Base-by-base conservation (phyloP, 2,329 filamentous ascomycete species). In the Capronia americana region DNA sequence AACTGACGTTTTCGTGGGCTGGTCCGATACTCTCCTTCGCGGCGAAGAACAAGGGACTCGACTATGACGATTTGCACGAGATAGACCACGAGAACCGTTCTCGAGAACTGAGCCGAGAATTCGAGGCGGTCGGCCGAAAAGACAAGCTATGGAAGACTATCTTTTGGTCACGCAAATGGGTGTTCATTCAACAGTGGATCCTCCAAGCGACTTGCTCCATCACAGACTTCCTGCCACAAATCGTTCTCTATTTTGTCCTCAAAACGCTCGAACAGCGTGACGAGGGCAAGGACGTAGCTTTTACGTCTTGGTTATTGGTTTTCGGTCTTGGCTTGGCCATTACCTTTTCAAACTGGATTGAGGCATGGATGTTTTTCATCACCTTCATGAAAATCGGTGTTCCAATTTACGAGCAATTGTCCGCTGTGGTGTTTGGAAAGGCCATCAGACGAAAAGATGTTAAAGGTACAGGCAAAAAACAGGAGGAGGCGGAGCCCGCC, bases 391-490 rank as follows among this genome's bases (percentile, higher is more conserved):
- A 87, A 59, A 75, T 93, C 11, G 83, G 84, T 54, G 82, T 92
- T 26, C 89, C 90, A 0, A 80, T 93, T 17, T 87, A 90, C 59
- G 85, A 87, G 30, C 88, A 93, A 72, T 79, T 95, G 1, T 87
- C 89, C 1, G 85, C 90, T 0, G 82, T 92, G 7, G 85, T 94
- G 17, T 94, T 93, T 72, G 86, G 89, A 66, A 95, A 95, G 76
- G 86, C 90, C 0, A 87, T 93, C 82, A 85, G 89, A 51, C 85
- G 89, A 57, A 94, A 94, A 75, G 91, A 93, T 75, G 86, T 91
- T 48, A 92, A 92, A 75, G 85, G 86, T 11, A 66, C 68, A 30
- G 82, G 76, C 53, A 81, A 80, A 57, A 78, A 80, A n/a, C 72
- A 78, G 28, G 63, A 60, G 24, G 67, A 73, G 20, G 23, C 41